These are phyloP conservation scores for Cutaneotrichosporon daszewskae DNA, from an alignment of 1,284 basidiomycete genomes.

Conservation along the genomic window DNA sequence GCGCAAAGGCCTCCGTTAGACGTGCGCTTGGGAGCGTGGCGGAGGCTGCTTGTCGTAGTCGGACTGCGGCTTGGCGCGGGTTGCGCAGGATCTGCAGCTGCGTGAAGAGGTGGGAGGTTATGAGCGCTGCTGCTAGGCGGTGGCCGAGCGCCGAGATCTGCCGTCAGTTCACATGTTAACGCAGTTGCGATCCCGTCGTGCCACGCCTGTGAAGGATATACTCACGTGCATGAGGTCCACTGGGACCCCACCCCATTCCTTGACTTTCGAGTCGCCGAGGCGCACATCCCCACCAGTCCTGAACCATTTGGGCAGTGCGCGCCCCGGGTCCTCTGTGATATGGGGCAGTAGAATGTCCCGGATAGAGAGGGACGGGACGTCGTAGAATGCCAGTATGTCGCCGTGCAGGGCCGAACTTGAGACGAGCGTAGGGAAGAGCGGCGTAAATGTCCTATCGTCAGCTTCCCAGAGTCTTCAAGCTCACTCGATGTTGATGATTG, in stretches of 20 bases:
- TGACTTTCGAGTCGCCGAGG: conserved; percentile 37
- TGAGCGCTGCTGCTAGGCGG: conserved; percentile 33
- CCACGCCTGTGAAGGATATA: conserved; percentile 5
- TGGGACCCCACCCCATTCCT: conserved; percentile 32
- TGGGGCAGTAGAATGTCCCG: conserved; percentile 41
- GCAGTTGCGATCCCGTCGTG: no score
- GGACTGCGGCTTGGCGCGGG: no score
- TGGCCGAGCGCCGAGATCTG: conserved; percentile 43
- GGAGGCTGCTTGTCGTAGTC: conserved; percentile 6
- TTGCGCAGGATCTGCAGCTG: no score
- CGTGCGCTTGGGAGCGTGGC: conserved; percentile 4
- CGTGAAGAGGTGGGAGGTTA: conserved; percentile 33
- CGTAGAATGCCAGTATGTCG: conserved; percentile 43
- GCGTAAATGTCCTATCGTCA: conserved; percentile 39
- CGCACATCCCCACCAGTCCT: conserved; percentile 32
- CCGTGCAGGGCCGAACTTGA: conserved; percentile 39
- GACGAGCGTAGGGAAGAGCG: conserved; percentile 38
- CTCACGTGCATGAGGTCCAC: conserved; percentile 46
- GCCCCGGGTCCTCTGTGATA: conserved; percentile 34
- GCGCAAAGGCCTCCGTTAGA: conserved; percentile 11
- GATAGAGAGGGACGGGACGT: conserved; percentile 40
- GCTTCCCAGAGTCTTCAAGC: conserved; percentile 5
- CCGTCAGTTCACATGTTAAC: no score
- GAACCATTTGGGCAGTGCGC: conserved; percentile 41
- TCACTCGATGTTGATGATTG: conserved; percentile 44